Conservation (phyloP, 306 rosid genomes). For the Aeschynomene evenia region DNA sequence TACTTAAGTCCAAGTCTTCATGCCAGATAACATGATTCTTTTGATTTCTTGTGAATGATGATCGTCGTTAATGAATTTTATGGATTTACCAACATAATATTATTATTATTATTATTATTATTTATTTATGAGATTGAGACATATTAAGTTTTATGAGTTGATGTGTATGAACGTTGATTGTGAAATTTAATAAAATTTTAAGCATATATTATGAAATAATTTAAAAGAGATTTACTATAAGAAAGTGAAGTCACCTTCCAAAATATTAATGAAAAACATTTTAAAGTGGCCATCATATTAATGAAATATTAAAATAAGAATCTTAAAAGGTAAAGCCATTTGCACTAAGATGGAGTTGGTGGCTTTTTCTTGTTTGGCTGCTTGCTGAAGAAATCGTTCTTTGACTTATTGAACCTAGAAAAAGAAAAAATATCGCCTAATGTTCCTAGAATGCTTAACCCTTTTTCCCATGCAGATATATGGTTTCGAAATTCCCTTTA, state of each 20-base stretch:
- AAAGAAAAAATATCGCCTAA: constrained; percentile 25
- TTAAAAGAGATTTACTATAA: neutral
- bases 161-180: too few species aligned
- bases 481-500: constrained; percentile 18
- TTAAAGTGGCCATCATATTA: constrained; percentile 17
- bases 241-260: constrained; percentile 26
- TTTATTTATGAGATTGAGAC: too few species aligned
- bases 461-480: constrained; percentile 36
- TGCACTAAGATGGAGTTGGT: constrained; percentile 33
- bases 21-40: too few species aligned
- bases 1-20: too few species aligned
- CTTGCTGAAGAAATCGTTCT: constrained; percentile 77
- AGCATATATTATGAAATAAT: neutral
- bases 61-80: too few species aligned
- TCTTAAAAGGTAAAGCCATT: constrained; percentile 59
- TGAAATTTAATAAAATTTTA: neutral
- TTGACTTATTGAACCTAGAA: constrained; percentile 62
- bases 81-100: too few species aligned
- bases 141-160: too few species aligned
- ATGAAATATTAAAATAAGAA: constrained; percentile 43
- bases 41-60: too few species aligned
- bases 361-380: constrained; percentile 70
- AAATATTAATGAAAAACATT: constrained; percentile 16
- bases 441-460: constrained; percentile 42
- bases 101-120: too few species aligned